Percentiles rank a stretch among this genome's conserved stretches.
These are phyloP conservation scores for Populus nigra DNA, from an alignment of 345 rosid genomes.

Conservation along the genomic window DNA sequence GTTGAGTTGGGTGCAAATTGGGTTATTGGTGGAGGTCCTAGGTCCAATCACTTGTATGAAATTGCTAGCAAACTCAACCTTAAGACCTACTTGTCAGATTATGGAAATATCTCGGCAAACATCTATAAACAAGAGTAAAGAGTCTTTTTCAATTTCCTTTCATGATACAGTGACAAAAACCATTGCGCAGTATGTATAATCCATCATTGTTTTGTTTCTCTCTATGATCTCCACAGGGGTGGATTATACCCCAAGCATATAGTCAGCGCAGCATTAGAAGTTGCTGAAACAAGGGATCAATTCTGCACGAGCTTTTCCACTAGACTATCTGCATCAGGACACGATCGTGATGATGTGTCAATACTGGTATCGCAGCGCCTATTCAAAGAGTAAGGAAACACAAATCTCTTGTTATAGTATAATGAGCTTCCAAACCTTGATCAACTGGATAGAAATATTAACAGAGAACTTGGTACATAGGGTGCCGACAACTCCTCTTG, in stretches of 20 bases:
- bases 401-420: too few species aligned
- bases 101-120: constrained; percentile 15
- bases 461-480: constrained; percentile 1
- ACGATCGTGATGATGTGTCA: constrained; percentile 17
- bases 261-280: constrained; percentile 7
- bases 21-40: constrained; percentile 19
- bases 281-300: constrained; percentile 13
- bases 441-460: too few species aligned
- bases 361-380: constrained; percentile 24
- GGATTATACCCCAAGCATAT: constrained; percentile 12
- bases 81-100: constrained; percentile 15
- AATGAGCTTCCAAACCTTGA: too few species aligned
- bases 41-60: constrained; percentile 9
- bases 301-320: constrained; percentile 8
- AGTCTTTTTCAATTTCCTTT: not conserved
- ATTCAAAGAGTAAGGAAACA: constrained; percentile 10
- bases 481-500: constrained; percentile 27
- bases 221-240: constrained; percentile 12
- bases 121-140: constrained; percentile 25
- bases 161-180: too few species aligned
- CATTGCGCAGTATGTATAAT: too few species aligned
- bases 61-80: constrained; percentile 26
- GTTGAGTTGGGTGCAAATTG: constrained; percentile 30
- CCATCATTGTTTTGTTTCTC: not conserved
- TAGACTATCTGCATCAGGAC: constrained; percentile 1